phyloP scores from a whole-genome alignment of 1,139 yeast species.

The Lodderomyces theae region DNA sequence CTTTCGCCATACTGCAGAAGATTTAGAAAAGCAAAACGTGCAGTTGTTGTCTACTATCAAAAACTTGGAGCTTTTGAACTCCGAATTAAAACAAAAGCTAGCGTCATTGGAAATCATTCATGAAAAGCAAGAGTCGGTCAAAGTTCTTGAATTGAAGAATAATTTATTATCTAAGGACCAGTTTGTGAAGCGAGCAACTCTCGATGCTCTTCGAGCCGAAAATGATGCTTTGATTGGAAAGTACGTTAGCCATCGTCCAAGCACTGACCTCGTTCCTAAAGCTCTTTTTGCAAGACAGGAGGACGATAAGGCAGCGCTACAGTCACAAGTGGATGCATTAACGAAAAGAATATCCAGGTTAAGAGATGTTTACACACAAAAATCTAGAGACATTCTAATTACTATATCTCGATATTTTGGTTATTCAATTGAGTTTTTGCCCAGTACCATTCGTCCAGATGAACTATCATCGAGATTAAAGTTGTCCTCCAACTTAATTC shows the following conservation, averaged over 20 bases:
- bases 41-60: slow-evolving; percentile 38
- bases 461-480: slow-evolving; percentile 53
- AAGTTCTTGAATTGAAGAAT: slow-evolving; percentile 60
- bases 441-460: slow-evolving; percentile 54
- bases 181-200: slow-evolving; percentile 51
- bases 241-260: slow-evolving; percentile 17
- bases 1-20: slow-evolving; percentile 25
- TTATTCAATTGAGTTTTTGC: slow-evolving; percentile 67
- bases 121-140: slow-evolving; percentile 35
- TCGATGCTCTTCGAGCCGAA: slow-evolving; percentile 56
- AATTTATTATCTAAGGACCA: slow-evolving; percentile 72
- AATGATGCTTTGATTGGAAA: slow-evolving; percentile 51
- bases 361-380: slow-evolving; percentile 61
- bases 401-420: slow-evolving; percentile 72
- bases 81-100: slow-evolving; percentile 32
- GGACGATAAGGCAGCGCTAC: slow-evolving; percentile 50
- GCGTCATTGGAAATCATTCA: slow-evolving; percentile 24
- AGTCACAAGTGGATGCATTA: slow-evolving; percentile 48
- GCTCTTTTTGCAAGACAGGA: slow-evolving; percentile 65
- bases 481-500: slow-evolving; percentile 55
- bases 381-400: slow-evolving; percentile 71
- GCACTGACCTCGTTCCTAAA: slow-evolving; percentile 44
- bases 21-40: slow-evolving; percentile 43
- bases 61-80: slow-evolving; percentile 28
- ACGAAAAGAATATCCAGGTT: slow-evolving; percentile 60